Evolutionary conservation across 2,329 filamentous ascomycete genomes (phyloP).

Genomic region (Fusarium graminum): DNA sequence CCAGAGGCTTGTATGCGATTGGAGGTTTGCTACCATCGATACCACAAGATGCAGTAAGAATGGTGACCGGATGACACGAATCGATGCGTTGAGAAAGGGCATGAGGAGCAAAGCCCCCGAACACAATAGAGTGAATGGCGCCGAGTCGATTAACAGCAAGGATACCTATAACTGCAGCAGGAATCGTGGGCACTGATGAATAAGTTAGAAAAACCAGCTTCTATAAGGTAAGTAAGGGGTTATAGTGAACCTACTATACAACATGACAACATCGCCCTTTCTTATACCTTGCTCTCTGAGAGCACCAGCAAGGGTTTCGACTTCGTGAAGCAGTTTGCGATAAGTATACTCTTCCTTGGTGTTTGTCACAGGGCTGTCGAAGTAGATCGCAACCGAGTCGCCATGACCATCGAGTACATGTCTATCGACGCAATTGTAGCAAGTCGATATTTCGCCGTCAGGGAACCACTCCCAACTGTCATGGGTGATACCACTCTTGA

Average conservation of each 20-base stretch:
- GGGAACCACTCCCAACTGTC: slow-evolving; percentile 92
- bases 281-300: slow-evolving; percentile 84
- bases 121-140: slow-evolving; percentile 91
- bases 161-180: slow-evolving; percentile 86
- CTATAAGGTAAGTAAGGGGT: background rate
- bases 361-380: slow-evolving; percentile 86
- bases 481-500: slow-evolving; percentile 73
- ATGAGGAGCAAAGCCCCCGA: slow-evolving; percentile 87
- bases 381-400: slow-evolving; percentile 80
- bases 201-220: slow-evolving; percentile 2
- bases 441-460: slow-evolving; percentile 88
- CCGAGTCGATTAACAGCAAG: slow-evolving; percentile 85
- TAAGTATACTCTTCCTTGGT: slow-evolving; percentile 82
- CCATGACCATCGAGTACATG: slow-evolving; percentile 87
- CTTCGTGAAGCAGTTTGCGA: slow-evolving; percentile 78
- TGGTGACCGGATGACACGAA: slow-evolving; percentile 77
- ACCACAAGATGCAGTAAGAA: slow-evolving; percentile 92
- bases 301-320: slow-evolving; percentile 85
- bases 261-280: slow-evolving; percentile 87
- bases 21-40: slow-evolving; percentile 89
- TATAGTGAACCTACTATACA: slow-evolving; percentile 78
- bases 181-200: slow-evolving; percentile 90
- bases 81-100: slow-evolving; percentile 92
- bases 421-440: slow-evolving; percentile 91
- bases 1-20: slow-evolving; percentile 80